A percentile compares a stretch with the other conserved stretches of the same genome.
Evolutionary conservation across 305 asterid species (phyloP).

Genomic region (Fraxinus velutina): DNA sequence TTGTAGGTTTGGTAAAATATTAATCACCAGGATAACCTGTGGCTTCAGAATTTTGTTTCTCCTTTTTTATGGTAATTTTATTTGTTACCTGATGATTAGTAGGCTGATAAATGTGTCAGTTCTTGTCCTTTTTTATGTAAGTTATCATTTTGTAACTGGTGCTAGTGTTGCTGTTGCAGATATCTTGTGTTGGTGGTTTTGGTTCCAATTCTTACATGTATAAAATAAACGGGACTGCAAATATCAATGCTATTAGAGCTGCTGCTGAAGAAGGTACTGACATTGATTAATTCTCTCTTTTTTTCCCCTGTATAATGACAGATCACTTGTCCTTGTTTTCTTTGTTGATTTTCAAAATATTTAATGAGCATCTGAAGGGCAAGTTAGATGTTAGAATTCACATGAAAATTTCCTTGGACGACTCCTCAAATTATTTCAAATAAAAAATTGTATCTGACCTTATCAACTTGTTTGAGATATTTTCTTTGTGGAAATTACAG

Average conservation of each 20-base stretch:
- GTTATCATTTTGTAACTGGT: not conserved
- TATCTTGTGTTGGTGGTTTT: conserved; percentile 95
- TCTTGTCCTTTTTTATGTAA: not conserved
- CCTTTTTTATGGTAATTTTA: not conserved
- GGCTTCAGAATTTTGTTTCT: not conserved
- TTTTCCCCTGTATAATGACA: not conserved
- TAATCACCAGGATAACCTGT: not conserved
- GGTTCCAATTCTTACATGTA: conserved; percentile 91
- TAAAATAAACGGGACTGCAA: conserved; percentile 91
- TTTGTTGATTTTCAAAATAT: not conserved
- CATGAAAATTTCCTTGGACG: not conserved
- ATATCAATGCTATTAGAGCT: conserved; percentile 86
- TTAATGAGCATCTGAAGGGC: not conserved
- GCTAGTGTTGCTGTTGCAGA: conserved; percentile 44
- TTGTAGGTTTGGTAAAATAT: not conserved
- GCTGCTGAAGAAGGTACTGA: conserved; percentile 83
- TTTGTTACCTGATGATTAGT: not conserved
- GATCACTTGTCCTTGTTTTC: not conserved
- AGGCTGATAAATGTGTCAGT: not conserved
- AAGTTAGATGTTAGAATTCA: not conserved
- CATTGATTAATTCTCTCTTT: not conserved
- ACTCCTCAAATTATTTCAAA: not conserved
- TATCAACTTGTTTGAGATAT: not conserved
- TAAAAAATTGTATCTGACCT: not conserved
- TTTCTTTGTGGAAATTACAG: not conserved